Evolutionary conservation across 257 asterid species (phyloP).

Genomic region (Linderniella brevidens): DNA sequence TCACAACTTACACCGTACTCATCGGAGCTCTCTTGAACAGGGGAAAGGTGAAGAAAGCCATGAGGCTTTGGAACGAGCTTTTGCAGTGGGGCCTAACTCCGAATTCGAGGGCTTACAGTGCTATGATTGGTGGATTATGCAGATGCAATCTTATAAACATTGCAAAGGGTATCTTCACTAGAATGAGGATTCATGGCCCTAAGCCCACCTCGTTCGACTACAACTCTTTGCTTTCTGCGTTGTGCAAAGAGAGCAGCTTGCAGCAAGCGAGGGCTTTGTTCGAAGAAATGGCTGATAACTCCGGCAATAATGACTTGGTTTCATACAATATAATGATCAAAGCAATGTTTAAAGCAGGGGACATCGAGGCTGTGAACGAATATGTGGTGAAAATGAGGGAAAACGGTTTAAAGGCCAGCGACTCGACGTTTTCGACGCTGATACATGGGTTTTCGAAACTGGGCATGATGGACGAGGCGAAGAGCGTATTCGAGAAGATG

Average conservation of each 20-base stretch:
- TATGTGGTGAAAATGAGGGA: conserved; percentile 35
- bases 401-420: conserved; percentile 35
- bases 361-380: conserved; percentile 29
- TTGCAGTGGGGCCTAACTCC: conserved; percentile 26
- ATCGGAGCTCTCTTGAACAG: conserved; percentile 43
- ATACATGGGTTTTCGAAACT: conserved; percentile 41
- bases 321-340: conserved; percentile 49
- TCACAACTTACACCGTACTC: conserved; percentile 23
- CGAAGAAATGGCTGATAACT: conserved; percentile 28
- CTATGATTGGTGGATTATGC: conserved; percentile 45
- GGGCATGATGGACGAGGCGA: conserved; percentile 51
- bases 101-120: conserved; percentile 25
- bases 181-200: conserved; percentile 30
- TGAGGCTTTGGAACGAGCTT: conserved; percentile 37
- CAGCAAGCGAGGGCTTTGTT: conserved; percentile 47
- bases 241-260: conserved; percentile 47
- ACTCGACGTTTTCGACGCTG: conserved; percentile 33
- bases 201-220: conserved; percentile 30
- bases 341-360: conserved; percentile 32
- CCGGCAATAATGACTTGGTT: conserved; percentile 30
- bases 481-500: conserved; percentile 36
- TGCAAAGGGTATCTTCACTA: conserved; percentile 52
- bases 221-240: conserved; percentile 44
- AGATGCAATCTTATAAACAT: conserved; percentile 26
- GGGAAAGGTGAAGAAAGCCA: conserved; percentile 28